These are phyloP conservation scores for Apophysomyces ossiformis DNA, from an alignment of 371 early-diverging fungal species.

Conservation along the genomic window DNA sequence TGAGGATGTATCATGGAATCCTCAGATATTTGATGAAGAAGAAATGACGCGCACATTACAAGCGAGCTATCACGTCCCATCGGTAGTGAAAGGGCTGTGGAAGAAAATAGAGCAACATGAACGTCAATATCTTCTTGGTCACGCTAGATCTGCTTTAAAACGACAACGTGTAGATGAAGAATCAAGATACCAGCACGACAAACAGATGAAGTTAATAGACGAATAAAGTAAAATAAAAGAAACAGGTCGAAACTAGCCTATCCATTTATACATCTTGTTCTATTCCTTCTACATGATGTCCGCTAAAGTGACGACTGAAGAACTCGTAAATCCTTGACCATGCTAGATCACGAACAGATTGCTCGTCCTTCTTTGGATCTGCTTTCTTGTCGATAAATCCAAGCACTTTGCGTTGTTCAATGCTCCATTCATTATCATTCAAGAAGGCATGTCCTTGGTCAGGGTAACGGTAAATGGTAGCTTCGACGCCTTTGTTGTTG, in stretches of 20 bases:
- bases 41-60: slow-evolving; percentile 39
- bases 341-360: slow-evolving; percentile 38
- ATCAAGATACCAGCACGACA: slow-evolving; percentile 1
- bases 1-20: slow-evolving; percentile 35
- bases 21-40: slow-evolving; percentile 39
- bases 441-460: slow-evolving; percentile 60
- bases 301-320: slow-evolving; percentile 20
- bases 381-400: slow-evolving; percentile 38
- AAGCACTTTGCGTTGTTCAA: slow-evolving; percentile 43
- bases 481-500: slow-evolving; percentile 28
- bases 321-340: slow-evolving; percentile 52
- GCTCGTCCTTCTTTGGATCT: slow-evolving; percentile 34
- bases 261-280: neutral
- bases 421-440: slow-evolving; percentile 49
- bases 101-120: slow-evolving; percentile 29
- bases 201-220: slow-evolving; percentile 15
- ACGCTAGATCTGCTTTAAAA: neutral
- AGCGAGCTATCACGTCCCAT: slow-evolving; percentile 31
- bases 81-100: slow-evolving; percentile 39
- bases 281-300: slow-evolving; percentile 1
- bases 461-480: slow-evolving; percentile 43
- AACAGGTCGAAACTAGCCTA: neutral
- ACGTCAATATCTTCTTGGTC: slow-evolving; percentile 1
- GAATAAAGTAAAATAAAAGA: neutral
- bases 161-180: slow-evolving; percentile 16